Base-by-base conservation (phyloP, 1,139 yeast genomes). In the Hansenula sp. region DNA sequence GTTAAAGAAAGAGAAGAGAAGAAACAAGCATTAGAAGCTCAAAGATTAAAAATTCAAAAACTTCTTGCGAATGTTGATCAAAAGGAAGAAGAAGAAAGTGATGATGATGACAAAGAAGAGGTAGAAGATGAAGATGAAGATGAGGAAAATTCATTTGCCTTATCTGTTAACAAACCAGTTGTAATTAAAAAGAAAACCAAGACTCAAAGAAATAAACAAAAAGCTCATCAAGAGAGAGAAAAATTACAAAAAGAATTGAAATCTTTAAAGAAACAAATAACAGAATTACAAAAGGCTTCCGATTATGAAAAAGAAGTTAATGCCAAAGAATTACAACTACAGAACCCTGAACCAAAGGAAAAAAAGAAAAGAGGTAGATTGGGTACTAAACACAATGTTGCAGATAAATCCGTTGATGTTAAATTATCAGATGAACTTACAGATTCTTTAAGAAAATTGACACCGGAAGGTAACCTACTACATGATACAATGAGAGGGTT, bases 381-480 rank as follows among this genome's bases (percentile, higher is more conserved):
- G 19, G 76, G 76, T 34, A 61, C 73, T 43, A 85, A 80, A 58
- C 79, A 84, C 60, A 71, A 74, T 36, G 71, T 79, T 24, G 66
- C 79, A 47, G 84, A 81, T 44, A 76, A 76, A 36, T 84, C 86
- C 29, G 65, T 93, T 45, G 98, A 93, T 59, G 84, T 93, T 36
- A 93, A 93, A 66, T 76, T 94, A 44, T 81, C 96, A 16, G 93
- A 89, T 60, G 99, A 93, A 65, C 74, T 94, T 51, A 80, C 86
- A 28, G 94, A 87, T 55, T 87, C 95, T 27, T 72, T 94, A 60
- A 79, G 96, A 63, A 78, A 83, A 53, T 71, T 93, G 60, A 86
- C 79, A 61, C 95, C 98, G 0, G 99, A 94, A 68, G 99, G 99
- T 19, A 88, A 85, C 60, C 68, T 89, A 47, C 72, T 89, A 41